Base-by-base conservation (phyloP, 2,329 filamentous ascomycete genomes). In the Fusarium sp. region DNA sequence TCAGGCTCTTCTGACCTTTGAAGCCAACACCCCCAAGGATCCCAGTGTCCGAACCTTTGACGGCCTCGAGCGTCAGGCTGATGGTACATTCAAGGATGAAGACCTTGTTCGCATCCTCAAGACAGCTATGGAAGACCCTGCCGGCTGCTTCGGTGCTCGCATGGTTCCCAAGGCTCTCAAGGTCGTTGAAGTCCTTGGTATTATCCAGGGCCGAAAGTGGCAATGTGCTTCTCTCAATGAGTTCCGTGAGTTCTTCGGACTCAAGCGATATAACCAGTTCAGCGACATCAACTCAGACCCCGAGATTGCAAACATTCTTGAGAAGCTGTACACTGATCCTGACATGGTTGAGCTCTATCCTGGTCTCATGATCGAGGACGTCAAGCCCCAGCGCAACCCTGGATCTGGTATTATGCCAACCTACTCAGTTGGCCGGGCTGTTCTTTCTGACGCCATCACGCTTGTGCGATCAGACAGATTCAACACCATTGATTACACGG, bases 341-440 rank as follows among this genome's bases (percentile, higher is more conserved):
- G 90, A 91, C 69, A 87, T 86, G 75, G 88, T 93, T 14, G 91
- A 93, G 74, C 81, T 92, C 8, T 92, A 92, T 73, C 90, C 90
- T 1, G 91, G 91, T 12, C 79, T 92, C 3, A 85, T 92, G 65
- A 81, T 86, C n/a, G 88, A 90, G 74, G 84, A 88, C 55, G 80
- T 82, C 30, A 89, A 89, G 74, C 81, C 82, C 1, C 79, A 81
- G 1, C 83, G 84, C 60, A 77, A 81, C 45, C 82, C 87, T 1
- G 87, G 87, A 83, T 65, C 65, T 24, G 72, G 72, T 4, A 74
- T 74, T 40, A 72, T 69, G 45, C 72, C 72, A 1, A 84, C 83
- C 0, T 88, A 85, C 73, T 87, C 87, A 0, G 82, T 87, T 10
- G 85, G 84, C 2, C 82, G 85, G 47, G 86, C 86, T 41, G 83